Evolutionary conservation across 768 basidiomycete genomes (phyloP), one percentile per base, ranked within the genome.

Genomic region (Holtermannia corniformis): DNA sequence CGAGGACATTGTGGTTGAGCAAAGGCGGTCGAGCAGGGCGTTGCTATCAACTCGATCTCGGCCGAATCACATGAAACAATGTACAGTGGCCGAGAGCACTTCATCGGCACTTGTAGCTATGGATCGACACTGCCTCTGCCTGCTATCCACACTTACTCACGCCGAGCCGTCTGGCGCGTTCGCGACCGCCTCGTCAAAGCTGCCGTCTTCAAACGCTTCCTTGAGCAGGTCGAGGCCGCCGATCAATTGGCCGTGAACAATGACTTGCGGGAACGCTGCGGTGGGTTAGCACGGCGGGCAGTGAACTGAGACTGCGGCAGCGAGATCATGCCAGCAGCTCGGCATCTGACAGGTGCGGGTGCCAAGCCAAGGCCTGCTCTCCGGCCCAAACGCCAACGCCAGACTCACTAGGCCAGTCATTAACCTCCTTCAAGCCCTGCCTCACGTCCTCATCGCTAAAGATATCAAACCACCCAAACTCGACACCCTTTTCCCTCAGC

Each of bases 191-290:
- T 85, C 81, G 49, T 76, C 69, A 53, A 92, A 79, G 73, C 95
- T 91, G 20, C 84, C 88, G 54, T 67, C 83, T 26, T 84, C 80
- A 13, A 79, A 80, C 86, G 92, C 86, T 75, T 96, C 93, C 70
- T 82, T 80, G 21, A 92, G 80, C 48, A 97, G 83, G 68, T 99
- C 93, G 48, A 97, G 73, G 3, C 93, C 93, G n/a, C 93, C 93
- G 14, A 95, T 82, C 16, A 99, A 78, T 70, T 96, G 89, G 20
- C 95, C 92, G 2, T 87, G 81, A 47, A 69, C 56, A 32, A 71
- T 71, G 51, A 70, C 67, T 53, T 70, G 63, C 21, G 67, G 67
- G 60, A 66, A 64, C 26, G 56, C 60, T 50, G 49, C 24, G 19
- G 12, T 21, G 47, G 10, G n/a, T 25, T 10, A 25, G 12, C n/a